A percentile compares a stretch with the other conserved stretches of the same genome.
These are phyloP conservation scores for Emmonsia crescens DNA, from an alignment of 2,329 filamentous ascomycete species.

Conservation along the genomic window DNA sequence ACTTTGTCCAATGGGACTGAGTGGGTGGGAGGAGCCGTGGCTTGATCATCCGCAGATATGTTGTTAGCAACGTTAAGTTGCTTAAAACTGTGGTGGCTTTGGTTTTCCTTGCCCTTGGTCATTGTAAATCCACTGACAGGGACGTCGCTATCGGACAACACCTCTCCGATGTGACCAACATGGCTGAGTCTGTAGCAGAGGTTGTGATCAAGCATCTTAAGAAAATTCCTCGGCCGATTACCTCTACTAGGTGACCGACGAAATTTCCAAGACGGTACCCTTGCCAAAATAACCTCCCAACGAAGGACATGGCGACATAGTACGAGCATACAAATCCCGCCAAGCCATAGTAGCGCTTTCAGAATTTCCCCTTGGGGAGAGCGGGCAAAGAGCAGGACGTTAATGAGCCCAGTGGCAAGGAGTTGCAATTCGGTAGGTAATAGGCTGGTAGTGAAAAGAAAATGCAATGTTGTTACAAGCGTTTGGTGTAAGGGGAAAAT, in stretches of 20 bases:
- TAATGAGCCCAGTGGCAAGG: slow-evolving; percentile 70
- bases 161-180: slow-evolving; percentile 17
- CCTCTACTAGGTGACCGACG: slow-evolving; percentile 41
- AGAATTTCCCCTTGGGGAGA: slow-evolving; percentile 79
- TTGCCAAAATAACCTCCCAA: slow-evolving; percentile 75
- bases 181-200: slow-evolving; percentile 41
- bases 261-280: slow-evolving; percentile 88
- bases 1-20: slow-evolving; percentile 17
- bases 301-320: slow-evolving; percentile 62
- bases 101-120: neutral
- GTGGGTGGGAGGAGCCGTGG: neutral
- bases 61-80: neutral
- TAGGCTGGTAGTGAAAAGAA: slow-evolving; percentile 79
- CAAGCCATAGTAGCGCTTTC: slow-evolving; percentile 72
- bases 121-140: slow-evolving; percentile 13
- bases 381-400: slow-evolving; percentile 62
- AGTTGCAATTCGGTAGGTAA: slow-evolving; percentile 79
- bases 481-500: slow-evolving; percentile 78
- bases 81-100: neutral
- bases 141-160: slow-evolving; percentile 29
- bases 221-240: slow-evolving; percentile 28
- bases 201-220: slow-evolving; percentile 34
- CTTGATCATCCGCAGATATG: neutral
- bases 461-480: slow-evolving; percentile 60
- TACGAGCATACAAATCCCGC: slow-evolving; percentile 66